Evolutionary conservation across 2,329 filamentous ascomycete species (phyloP), one percentile per base, ranked within the genome.

Genomic region (Diaporthe sp.): DNA sequence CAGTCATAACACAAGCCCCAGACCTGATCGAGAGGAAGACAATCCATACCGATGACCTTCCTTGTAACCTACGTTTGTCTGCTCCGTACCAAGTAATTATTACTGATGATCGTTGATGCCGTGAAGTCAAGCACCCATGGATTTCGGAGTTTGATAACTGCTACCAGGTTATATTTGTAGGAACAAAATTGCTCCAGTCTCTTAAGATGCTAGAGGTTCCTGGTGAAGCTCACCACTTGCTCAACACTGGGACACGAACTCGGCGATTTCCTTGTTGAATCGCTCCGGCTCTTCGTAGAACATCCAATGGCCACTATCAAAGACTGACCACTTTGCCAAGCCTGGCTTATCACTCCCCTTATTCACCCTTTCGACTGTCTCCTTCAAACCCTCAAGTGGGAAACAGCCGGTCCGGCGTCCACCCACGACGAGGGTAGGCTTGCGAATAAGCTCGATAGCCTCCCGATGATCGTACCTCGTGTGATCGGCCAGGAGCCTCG

Each of bases 401-500:
- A 86, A 86, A 68, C 85, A 86, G 2, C 84, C 84, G 0, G 83
- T 83, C 53, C 82, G 78, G n/a, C 79, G 77, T 0, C 83, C 85
- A 0, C 81, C 83, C 80, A 86, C 80, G 10, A 86, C 84, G 72
- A 85, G 75, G 53, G 81, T 80, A 60, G 84, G 84, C 75, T 79
- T 79, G 31, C 42, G 75, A 44, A 85, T 82, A 39, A 75, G 73
- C 77, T 85, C 84, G 42, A 83, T 79, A 1, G 84, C 84, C 78
- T 86, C 85, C 51, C 85, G 83, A 78, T 86, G 85, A 71, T 86
- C 85, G 73, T 85, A 86, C 34, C 84, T 76, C 65, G 85, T 86
- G 72, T 85, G 85, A 67, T 86, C 84, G 1, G 82, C 82, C 49
- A 86, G 75, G 75, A 86, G 71, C 71, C 81, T 79, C 37, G 84